Evolutionary conservation across 1,284 basidiomycete genomes (phyloP).

Genomic region (Pseudozyma hubeiensis): DNA sequence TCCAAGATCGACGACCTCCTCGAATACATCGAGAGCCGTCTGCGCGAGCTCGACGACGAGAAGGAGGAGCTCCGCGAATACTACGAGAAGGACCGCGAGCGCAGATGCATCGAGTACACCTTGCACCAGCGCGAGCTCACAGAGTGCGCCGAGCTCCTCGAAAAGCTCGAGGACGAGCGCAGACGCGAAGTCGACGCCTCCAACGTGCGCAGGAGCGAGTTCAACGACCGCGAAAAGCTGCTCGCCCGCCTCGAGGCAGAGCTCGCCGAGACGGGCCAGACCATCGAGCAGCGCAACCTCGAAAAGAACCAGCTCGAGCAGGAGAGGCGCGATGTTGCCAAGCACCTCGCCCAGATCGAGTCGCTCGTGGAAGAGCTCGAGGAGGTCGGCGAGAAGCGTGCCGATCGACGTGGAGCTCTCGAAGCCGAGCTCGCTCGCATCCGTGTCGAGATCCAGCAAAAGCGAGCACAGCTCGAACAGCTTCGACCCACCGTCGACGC

Average conservation of each 20-base stretch:
- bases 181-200: constrained; percentile 79
- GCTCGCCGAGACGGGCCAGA: constrained; percentile 79
- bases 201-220: constrained; percentile 83
- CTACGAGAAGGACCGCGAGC: constrained; percentile 92
- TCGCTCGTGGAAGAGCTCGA: constrained; percentile 82
- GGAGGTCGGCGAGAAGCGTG: constrained; percentile 66
- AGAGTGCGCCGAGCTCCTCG: constrained; percentile 85
- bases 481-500: constrained; percentile 78
- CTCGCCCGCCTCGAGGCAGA: constrained; percentile 77
- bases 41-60: constrained; percentile 93
- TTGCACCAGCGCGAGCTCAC: constrained; percentile 89
- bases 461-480: constrained; percentile 61
- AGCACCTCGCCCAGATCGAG: constrained; percentile 79
- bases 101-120: constrained; percentile 94
- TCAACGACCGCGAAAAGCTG: constrained; percentile 83
- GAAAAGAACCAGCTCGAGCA: constrained; percentile 79
- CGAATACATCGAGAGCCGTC: constrained; percentile 87
- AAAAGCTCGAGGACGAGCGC: constrained; percentile 79
- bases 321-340: constrained; percentile 73
- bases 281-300: constrained; percentile 77
- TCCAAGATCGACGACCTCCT: constrained; percentile 90
- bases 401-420: constrained; percentile 71
- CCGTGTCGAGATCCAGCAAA: constrained; percentile 41
- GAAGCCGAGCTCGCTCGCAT: constrained; percentile 75
- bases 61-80: constrained; percentile 97